Base-by-base conservation (phyloP, 1,284 basidiomycete species). In the Boletus semigastroideus region DNA sequence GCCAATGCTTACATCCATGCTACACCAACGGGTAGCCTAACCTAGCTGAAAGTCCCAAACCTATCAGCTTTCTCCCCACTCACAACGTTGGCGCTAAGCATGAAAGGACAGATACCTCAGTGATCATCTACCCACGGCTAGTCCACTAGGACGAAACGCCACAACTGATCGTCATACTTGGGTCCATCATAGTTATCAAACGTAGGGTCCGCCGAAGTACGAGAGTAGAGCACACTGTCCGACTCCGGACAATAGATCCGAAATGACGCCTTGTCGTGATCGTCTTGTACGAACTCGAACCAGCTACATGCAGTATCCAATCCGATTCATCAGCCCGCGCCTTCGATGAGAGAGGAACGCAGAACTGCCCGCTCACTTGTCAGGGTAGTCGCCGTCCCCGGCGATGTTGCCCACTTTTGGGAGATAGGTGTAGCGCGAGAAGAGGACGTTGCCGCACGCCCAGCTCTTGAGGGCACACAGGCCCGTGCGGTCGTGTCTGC, bases 391-490 rank as follows among this genome's bases (percentile, higher is more conserved):
- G 3, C 50, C 50, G 17, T 50, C 50, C 1, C 47, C 40, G 7
- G 14, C 40, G n/a, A 52, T 50, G 28, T 38, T 37, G 2, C 50
- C 40, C 2, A 52, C 3, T 1, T 38, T 19, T 13, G 50, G 47
- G 2, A 2, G 4, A 9, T 1, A 4, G 4, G 9, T n/a, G 14
- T 8, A 36, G 40, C 50, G 40, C 34, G 50, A 51, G 28, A 30
- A 49, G 20, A 42, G 33, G 2, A 52, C 50, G 5, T 51, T 38
- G 40, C 40, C 50, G 22, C 50, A 38, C 1, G 25, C 19, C 50
- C 50, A 52, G 50, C 50, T 52, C 28, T 51, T 52, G 47, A 50
- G 42, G 28, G 34, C 40, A 30, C 42, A 51, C 3, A 31, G 19
- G 7, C 40, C 50, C 33, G 28, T 31, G 40, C 40, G 47, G 14